Evolutionary conservation across 805 yeast genomes (phyloP).

Genomic region (Kurtzmaniella cleridarum): DNA sequence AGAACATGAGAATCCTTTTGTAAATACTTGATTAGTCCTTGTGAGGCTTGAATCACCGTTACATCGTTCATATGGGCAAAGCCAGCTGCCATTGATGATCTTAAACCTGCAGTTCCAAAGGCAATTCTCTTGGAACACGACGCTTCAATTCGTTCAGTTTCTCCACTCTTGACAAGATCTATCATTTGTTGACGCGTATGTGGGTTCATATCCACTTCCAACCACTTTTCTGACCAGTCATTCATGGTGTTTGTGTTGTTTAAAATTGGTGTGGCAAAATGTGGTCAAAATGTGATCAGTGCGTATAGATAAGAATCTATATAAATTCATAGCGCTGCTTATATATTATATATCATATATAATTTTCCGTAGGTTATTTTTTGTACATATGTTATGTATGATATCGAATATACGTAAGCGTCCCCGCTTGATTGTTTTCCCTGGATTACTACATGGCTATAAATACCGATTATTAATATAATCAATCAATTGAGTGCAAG

Average conservation of each 20-base stretch:
- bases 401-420: too few species aligned
- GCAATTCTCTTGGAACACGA: constrained; percentile 57
- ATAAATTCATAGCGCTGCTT: too few species aligned
- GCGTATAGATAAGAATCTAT: too few species aligned
- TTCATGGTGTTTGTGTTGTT: constrained; percentile 11
- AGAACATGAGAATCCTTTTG: constrained; percentile 5
- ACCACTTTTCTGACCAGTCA: constrained; percentile 29
- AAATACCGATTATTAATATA: too few species aligned
- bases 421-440: too few species aligned
- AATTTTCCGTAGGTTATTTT: too few species aligned
- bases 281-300: too few species aligned
- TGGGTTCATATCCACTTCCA: constrained; percentile 30
- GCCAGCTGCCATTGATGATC: constrained; percentile 89
- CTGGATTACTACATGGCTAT: too few species aligned
- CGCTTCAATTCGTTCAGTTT: constrained; percentile 42
- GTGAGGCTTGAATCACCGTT: constrained; percentile 86
- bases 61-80: constrained; percentile 84
- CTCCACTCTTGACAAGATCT: constrained; percentile 29
- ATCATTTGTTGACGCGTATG: constrained; percentile 53
- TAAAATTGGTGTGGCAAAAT: not conserved
- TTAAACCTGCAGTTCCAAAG: constrained; percentile 92
- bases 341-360: too few species aligned
- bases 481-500: too few species aligned
- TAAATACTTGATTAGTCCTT: constrained; percentile 61
- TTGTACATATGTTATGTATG: too few species aligned